These are phyloP conservation scores for Dalbergia cultrata DNA, from an alignment of 306 rosid genomes.

Conservation along the genomic window DNA sequence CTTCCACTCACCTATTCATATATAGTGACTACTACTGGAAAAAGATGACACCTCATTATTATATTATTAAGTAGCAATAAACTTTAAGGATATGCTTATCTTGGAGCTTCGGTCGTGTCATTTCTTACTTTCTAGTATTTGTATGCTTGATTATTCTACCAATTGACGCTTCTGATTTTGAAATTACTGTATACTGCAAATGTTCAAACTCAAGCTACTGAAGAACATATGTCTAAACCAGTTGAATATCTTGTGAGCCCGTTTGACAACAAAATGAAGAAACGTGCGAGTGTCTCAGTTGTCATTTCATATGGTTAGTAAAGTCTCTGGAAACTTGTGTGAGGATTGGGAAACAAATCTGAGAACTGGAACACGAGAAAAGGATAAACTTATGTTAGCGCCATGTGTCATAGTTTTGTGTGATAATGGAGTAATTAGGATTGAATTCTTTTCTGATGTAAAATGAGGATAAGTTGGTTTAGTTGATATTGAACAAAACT, in stretches of 20 bases:
- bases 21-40: background rate
- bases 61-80: slow-evolving; percentile 46
- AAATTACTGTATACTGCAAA: slow-evolving; percentile 29
- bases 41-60: slow-evolving; percentile 12
- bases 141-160: slow-evolving; percentile 9
- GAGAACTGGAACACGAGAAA: background rate
- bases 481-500: background rate
- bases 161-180: slow-evolving; percentile 2
- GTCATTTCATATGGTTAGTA: background rate
- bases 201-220: slow-evolving; percentile 10
- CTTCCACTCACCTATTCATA: no score
- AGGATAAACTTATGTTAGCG: background rate
- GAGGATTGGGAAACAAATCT: slow-evolving; percentile 6
- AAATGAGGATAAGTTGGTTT: background rate
- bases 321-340: background rate
- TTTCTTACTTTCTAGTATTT: slow-evolving; percentile 5
- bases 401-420: slow-evolving; percentile 7
- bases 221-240: background rate
- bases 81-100: slow-evolving; percentile 32
- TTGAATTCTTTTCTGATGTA: no score
- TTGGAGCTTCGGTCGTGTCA: slow-evolving; percentile 32
- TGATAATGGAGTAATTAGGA: background rate
- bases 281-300: background rate
- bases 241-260: background rate
- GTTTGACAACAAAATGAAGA: background rate